Evolutionary conservation across 768 basidiomycete genomes (phyloP).

Genomic region (Amanita phalloides): DNA sequence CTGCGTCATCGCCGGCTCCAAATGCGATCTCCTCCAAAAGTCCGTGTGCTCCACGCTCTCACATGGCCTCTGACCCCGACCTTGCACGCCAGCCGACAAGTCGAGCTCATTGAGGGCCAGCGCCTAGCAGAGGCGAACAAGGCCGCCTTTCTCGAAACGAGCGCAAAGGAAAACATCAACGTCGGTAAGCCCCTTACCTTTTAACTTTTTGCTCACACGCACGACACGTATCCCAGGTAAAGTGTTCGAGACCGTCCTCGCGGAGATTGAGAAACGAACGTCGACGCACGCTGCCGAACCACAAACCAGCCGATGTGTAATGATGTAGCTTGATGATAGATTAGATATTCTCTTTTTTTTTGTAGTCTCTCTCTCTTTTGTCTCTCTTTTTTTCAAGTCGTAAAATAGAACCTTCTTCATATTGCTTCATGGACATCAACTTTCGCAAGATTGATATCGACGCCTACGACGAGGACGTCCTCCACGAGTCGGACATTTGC

Average conservation of each 20-base stretch:
- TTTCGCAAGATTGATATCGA: slow-evolving; percentile 96
- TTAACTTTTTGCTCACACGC: neutral
- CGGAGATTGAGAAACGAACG: slow-evolving; percentile 71
- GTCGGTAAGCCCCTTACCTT: slow-evolving; percentile 52
- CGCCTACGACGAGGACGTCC: slow-evolving; percentile 81
- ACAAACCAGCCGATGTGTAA: slow-evolving; percentile 23
- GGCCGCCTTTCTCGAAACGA: slow-evolving; percentile 81
- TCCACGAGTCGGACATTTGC: slow-evolving; percentile 79
- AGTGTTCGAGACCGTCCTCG: slow-evolving; percentile 78
- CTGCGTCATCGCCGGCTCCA: slow-evolving; percentile 91
- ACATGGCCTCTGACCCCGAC: slow-evolving; percentile 10
- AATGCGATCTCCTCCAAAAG: slow-evolving; percentile 74
- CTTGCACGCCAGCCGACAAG: slow-evolving; percentile 45
- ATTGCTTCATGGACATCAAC: slow-evolving; percentile 30
- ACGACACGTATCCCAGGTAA: slow-evolving; percentile 35
- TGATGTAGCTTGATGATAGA: slow-evolving; percentile 20
- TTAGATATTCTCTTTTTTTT: neutral
- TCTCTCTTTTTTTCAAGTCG: neutral
- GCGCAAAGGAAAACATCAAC: slow-evolving; percentile 79
- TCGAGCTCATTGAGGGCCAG: slow-evolving; percentile 63
- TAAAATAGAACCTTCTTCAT: neutral
- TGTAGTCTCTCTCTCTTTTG: neutral
- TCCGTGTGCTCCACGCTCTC: slow-evolving; percentile 24
- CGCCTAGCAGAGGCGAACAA: slow-evolving; percentile 60
- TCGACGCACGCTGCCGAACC: slow-evolving; percentile 37